Percentiles rank a stretch among this genome's conserved stretches.
These are phyloP conservation scores for Aethionema arabicum DNA, from an alignment of 345 rosid species.

Conservation along the genomic window DNA sequence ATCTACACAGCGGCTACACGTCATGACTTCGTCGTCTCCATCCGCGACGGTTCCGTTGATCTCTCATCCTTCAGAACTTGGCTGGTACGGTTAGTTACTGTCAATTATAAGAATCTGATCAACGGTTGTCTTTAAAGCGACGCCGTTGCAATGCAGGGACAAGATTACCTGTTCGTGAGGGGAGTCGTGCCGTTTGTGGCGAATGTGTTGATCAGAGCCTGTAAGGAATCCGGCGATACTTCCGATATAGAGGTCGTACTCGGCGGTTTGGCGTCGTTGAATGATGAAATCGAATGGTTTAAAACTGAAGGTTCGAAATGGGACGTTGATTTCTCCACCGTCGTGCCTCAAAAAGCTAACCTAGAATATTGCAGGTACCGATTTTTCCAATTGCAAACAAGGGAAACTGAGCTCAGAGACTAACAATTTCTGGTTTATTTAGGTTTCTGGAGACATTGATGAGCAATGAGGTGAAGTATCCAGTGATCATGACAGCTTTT, in stretches of 20 bases:
- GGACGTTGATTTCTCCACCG: constrained; percentile 58
- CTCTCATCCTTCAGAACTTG: constrained; percentile 63
- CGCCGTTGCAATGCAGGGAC: constrained; percentile 52
- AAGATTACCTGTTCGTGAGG: constrained; percentile 81
- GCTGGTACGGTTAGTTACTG: constrained; percentile 51
- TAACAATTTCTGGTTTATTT: constrained; percentile 5
- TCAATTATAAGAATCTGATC: background rate
- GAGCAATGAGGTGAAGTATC: constrained; percentile 54
- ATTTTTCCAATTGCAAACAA: background rate
- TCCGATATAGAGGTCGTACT: constrained; percentile 68
- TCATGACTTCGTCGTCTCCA: constrained; percentile 61
- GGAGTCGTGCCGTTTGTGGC: constrained; percentile 68
- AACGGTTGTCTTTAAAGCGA: background rate
- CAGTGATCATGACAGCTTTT: constrained; percentile 53
- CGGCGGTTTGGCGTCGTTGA: constrained; percentile 59
- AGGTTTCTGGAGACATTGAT: constrained; percentile 67
- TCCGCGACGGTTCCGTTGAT: constrained; percentile 75
- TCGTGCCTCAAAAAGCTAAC: constrained; percentile 51
- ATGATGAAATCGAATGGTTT: constrained; percentile 79
- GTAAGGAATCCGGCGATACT: constrained; percentile 52
- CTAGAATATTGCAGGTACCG: constrained; percentile 60
- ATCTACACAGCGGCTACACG: constrained; percentile 64
- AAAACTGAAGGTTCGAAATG: constrained; percentile 69
- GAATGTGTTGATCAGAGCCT: constrained; percentile 66
- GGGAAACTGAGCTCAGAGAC: background rate